phyloP scores from a whole-genome alignment of 148 eudicot genomes.

The Selenicereus undatus region DNA sequence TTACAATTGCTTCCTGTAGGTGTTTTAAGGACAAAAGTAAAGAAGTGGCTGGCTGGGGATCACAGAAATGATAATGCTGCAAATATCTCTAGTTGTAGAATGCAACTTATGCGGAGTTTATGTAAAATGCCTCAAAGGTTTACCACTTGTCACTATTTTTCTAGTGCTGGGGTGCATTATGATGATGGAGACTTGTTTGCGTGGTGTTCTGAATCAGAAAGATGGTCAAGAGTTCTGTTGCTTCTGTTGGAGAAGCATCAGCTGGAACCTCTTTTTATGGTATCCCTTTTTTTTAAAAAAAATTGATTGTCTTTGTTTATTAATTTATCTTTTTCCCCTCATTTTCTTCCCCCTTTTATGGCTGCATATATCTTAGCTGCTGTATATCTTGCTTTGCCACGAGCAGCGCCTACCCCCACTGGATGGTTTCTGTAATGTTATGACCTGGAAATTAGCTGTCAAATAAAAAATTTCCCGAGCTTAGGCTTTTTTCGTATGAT shows the following conservation, averaged over 20 bases:
- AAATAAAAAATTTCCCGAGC: background rate
- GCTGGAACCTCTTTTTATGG: constrained; percentile 54
- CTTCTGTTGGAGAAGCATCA: constrained; percentile 53
- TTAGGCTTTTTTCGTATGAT: background rate
- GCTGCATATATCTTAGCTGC: background rate
- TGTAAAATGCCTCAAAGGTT: constrained; percentile 48
- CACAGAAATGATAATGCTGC: constrained; percentile 24
- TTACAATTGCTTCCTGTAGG: constrained; percentile 38
- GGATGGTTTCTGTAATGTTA: background rate
- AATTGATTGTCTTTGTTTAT: constrained; percentile 6
- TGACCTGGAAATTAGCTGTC: background rate
- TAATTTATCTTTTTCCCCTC: too few relatives aligned
- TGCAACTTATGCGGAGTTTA: constrained; percentile 43
- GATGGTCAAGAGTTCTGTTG: constrained; percentile 88
- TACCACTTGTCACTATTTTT: constrained; percentile 26
- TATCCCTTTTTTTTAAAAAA: constrained; percentile 20
- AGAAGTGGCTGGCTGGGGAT: constrained; percentile 57
- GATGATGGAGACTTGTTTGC: constrained; percentile 78
- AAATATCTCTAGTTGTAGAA: constrained; percentile 21
- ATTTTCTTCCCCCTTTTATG: background rate
- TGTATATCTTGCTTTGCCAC: background rate
- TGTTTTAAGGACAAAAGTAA: constrained; percentile 49
- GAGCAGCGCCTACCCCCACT: background rate
- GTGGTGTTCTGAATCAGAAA: constrained; percentile 72
- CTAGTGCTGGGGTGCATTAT: constrained; percentile 29